Conservation (phyloP, 257 asterid species). For the Scutellaria minor region DNA sequence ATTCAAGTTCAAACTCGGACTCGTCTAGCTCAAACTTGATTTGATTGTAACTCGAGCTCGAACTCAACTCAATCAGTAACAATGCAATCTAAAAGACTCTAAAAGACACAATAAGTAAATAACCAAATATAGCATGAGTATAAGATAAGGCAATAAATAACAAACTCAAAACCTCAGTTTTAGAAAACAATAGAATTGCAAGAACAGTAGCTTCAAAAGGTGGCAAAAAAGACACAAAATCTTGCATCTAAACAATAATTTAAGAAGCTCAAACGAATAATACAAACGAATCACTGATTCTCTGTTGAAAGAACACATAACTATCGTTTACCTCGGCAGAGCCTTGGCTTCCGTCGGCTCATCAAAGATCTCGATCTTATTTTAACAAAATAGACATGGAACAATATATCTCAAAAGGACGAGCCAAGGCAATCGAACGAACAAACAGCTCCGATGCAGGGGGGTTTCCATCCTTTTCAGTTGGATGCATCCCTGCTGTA, state of each 20-base stretch:
- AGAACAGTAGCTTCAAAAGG: slow-evolving; percentile 9
- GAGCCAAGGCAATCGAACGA: slow-evolving; percentile 35
- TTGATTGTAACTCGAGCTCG: too few relatives aligned
- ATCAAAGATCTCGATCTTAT: slow-evolving; percentile 47
- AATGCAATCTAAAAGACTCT: too few relatives aligned
- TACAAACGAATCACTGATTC: slow-evolving; percentile 44
- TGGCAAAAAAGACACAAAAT: slow-evolving; percentile 14
- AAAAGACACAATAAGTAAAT: too few relatives aligned
- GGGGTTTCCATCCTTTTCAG: slow-evolving; percentile 34
- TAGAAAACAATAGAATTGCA: slow-evolving; percentile 3
- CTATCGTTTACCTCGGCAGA: slow-evolving; percentile 32
- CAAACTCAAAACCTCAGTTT: background rate
- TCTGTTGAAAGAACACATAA: slow-evolving; percentile 41
- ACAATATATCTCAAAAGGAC: slow-evolving; percentile 19
- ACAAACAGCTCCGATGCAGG: slow-evolving; percentile 35
- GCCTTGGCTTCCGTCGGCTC: slow-evolving; percentile 38
- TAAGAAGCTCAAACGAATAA: slow-evolving; percentile 18
- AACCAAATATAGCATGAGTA: too few relatives aligned
- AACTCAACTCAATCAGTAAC: too few relatives aligned
- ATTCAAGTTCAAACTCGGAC: too few relatives aligned
- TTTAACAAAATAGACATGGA: slow-evolving; percentile 18
- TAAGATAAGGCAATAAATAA: background rate
- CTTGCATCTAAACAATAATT: background rate
- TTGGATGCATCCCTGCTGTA: slow-evolving; percentile 86
- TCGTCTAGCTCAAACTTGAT: too few relatives aligned